Percentiles rank a stretch among this genome's conserved stretches.
phyloP scores from a whole-genome alignment of 441 rosid species.

The Adansonia rubrostipa region DNA sequence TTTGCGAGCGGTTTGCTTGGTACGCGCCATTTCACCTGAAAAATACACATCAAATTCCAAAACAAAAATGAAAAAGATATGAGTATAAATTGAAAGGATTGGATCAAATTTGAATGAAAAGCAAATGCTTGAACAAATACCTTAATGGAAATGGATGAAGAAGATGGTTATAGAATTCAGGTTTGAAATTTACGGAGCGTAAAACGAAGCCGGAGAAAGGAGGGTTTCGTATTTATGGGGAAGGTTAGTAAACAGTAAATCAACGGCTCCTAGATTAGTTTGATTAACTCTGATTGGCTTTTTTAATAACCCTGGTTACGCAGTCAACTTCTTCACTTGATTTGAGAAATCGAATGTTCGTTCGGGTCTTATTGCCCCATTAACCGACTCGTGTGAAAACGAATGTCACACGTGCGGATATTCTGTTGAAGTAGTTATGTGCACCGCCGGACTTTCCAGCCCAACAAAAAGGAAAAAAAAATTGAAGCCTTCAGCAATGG shows the following conservation, averaged over 20 bases:
- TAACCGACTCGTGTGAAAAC: background rate
- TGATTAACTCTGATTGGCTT: background rate
- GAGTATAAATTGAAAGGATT: background rate
- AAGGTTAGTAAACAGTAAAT: background rate
- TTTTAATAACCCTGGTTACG: conserved; percentile 5
- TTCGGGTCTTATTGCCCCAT: background rate
- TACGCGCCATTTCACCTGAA: conserved; percentile 36
- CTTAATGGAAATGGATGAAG: background rate
- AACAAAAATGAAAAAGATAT: background rate
- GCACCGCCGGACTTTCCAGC: background rate
- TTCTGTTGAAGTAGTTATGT: conserved; percentile 15
- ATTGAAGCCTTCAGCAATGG: conserved; percentile 42
- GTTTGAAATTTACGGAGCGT: conserved; percentile 8
- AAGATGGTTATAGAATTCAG: conserved; percentile 7
- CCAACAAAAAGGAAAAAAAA: background rate
- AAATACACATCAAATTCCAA: background rate
- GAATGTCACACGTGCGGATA: background rate
- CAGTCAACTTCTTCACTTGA: background rate
- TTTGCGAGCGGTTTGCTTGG: conserved; percentile 43
- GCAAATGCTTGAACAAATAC: background rate
- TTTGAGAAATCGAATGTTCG: too few relatives aligned
- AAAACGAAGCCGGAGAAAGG: background rate
- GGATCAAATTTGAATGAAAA: background rate
- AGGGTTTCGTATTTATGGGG: background rate
- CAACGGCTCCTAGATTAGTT: conserved; percentile 4